These are phyloP conservation scores for Cokeromyces recurvatus DNA, from an alignment of 371 early-diverging fungal genomes.

Conservation along the genomic window DNA sequence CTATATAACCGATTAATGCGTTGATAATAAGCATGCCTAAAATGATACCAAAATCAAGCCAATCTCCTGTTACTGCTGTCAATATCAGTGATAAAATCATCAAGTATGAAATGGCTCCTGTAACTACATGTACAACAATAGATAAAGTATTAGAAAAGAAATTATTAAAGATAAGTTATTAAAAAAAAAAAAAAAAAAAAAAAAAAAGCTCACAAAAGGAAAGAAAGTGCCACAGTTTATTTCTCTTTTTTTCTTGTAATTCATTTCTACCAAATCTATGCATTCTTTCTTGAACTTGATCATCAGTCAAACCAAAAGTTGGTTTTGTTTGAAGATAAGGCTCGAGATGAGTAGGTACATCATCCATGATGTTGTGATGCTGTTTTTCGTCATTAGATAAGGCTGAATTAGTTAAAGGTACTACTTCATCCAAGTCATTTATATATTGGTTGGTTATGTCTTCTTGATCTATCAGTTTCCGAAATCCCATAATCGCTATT, in stretches of 20 bases:
- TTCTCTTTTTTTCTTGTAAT: slow-evolving; percentile 75
- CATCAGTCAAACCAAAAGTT: slow-evolving; percentile 52
- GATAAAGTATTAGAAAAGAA: neutral
- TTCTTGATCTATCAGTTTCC: slow-evolving; percentile 12
- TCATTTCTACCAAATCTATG: slow-evolving; percentile 64
- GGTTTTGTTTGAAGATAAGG: slow-evolving; percentile 66
- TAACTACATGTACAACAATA: slow-evolving; percentile 31
- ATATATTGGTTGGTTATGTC: slow-evolving; percentile 13
- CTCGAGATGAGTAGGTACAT: slow-evolving; percentile 66
- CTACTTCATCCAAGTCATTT: slow-evolving; percentile 16
- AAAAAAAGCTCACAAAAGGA: slow-evolving; percentile 53
- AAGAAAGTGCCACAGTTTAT: slow-evolving; percentile 80
- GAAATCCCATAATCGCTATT: slow-evolving; percentile 17
- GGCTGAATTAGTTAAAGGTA: slow-evolving; percentile 12
- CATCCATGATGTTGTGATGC: slow-evolving; percentile 28
- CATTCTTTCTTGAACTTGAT: slow-evolving; percentile 54
- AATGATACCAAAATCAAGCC: slow-evolving; percentile 87
- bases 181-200: neutral
- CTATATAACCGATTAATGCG: slow-evolving; percentile 84
- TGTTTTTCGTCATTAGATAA: slow-evolving; percentile 2
- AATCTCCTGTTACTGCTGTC: slow-evolving; percentile 70
- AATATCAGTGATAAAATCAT: slow-evolving; percentile 77
- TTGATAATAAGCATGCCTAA: slow-evolving; percentile 78
- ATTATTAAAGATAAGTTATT: neutral
- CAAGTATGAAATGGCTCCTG: slow-evolving; percentile 86